Conservation (phyloP, 345 rosid species). For the Erodium maritimum region DNA sequence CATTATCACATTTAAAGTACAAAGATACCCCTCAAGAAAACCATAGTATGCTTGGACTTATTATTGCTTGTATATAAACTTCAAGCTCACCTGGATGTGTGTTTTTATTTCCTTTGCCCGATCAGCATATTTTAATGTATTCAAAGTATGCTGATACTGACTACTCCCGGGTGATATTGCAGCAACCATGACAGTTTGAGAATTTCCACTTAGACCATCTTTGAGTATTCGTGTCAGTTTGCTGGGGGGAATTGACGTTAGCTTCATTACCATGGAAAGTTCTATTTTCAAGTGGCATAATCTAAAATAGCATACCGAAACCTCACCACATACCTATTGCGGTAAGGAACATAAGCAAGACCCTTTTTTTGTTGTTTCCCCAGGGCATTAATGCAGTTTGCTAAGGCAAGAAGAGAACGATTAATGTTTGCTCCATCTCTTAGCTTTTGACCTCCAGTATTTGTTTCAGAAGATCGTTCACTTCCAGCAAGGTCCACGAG, state of each 20-base stretch:
- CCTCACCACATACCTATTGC: conserved; percentile 52
- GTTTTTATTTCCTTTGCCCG: conserved; percentile 94
- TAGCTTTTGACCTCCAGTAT: conserved; percentile 79
- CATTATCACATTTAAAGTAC: not conserved
- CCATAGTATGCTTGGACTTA: not conserved
- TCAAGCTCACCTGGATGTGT: conserved; percentile 53
- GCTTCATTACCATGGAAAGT: not conserved
- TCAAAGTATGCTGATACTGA: conserved; percentile 73
- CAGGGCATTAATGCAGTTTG: conserved; percentile 88
- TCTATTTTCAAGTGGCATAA: not conserved
- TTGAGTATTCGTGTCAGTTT: conserved; percentile 89
- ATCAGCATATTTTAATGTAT: conserved; percentile 96
- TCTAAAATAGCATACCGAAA: not conserved
- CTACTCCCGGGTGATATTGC: conserved; percentile 48
- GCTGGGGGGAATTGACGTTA: conserved; percentile 22
- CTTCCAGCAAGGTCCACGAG: conserved; percentile 99
- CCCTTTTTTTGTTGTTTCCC: conserved; percentile 96
- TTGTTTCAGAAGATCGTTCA: conserved; percentile 93
- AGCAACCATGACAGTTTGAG: conserved; percentile 95
- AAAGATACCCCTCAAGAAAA: not conserved
- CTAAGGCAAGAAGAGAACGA: conserved; percentile 86
- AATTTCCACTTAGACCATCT: conserved; percentile 98
- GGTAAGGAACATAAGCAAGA: conserved; percentile 93
- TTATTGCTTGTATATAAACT: not conserved
- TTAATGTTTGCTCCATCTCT: conserved; percentile 95